Percentiles rank a stretch among this genome's conserved stretches.
These are phyloP conservation scores for Halophytophthora batemanensis DNA, from an alignment of 352 stramenopile species.

Conservation along the genomic window DNA sequence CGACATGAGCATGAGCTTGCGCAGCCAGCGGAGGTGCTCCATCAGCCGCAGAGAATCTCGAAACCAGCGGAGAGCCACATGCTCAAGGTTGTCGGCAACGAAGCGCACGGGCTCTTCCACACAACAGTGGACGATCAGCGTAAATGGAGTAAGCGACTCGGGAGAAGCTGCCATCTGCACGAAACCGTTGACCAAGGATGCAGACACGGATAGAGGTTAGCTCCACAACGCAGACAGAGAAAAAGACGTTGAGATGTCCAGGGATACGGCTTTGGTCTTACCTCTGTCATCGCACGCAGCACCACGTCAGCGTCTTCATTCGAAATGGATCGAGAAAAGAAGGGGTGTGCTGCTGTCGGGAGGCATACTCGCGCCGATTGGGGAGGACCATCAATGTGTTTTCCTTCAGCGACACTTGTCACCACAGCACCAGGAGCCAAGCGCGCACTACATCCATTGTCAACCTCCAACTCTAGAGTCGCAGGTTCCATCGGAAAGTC, in stretches of 20 bases:
- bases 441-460: not conserved
- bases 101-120: slow-evolving; percentile 38
- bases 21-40: slow-evolving; percentile 55
- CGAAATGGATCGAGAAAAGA: slow-evolving; percentile 21
- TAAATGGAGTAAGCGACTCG: slow-evolving; percentile 37
- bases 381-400: not conserved
- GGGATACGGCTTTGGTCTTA: slow-evolving; percentile 2
- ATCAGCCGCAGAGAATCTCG: slow-evolving; percentile 37
- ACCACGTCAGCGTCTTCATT: slow-evolving; percentile 23
- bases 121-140: slow-evolving; percentile 34
- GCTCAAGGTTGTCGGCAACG: slow-evolving; percentile 41
- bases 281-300: slow-evolving; percentile 14
- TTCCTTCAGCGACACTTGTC: not conserved
- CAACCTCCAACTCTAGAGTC: too few relatives aligned
- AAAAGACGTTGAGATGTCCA: too few relatives aligned
- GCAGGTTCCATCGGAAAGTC: too few relatives aligned
- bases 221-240: too few relatives aligned
- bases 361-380: slow-evolving; percentile 16
- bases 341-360: slow-evolving; percentile 19
- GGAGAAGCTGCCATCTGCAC: slow-evolving; percentile 13
- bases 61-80: slow-evolving; percentile 42
- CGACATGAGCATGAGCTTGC: slow-evolving; percentile 67
- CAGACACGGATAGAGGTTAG: not conserved
- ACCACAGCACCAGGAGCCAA: not conserved
- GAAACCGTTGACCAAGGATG: not conserved